Conservation (phyloP, 495 filamentous ascomycete genomes). For the Talaromyces stipitatus region DNA sequence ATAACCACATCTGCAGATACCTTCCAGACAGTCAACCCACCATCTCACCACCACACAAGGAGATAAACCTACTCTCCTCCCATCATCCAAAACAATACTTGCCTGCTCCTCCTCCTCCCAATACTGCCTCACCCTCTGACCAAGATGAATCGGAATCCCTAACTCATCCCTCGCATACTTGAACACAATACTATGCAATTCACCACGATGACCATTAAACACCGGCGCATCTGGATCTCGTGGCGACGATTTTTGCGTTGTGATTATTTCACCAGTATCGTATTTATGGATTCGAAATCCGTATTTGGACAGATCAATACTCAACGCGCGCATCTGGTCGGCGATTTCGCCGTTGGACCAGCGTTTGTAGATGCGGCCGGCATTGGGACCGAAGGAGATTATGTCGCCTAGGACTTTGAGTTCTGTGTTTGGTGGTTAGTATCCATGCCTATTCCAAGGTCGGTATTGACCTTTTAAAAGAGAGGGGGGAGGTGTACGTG, state of each 20-base stretch:
- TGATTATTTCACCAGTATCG: conserved; percentile 48
- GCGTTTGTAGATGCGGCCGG: conserved; percentile 45
- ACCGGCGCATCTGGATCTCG: conserved; percentile 43
- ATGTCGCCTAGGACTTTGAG: conserved; percentile 55
- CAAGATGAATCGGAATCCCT: conserved; percentile 48
- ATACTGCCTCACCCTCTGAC: conserved; percentile 43
- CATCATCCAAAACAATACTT: conserved; percentile 46
- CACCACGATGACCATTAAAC: conserved; percentile 54
- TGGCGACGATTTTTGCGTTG: conserved; percentile 41
- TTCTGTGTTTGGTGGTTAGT: conserved; percentile 13
- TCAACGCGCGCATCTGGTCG: conserved; percentile 37
- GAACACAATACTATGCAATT: conserved; percentile 52
- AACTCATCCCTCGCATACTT: conserved; percentile 46
- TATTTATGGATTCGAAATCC: conserved; percentile 57
- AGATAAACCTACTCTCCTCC: conserved; percentile 27
- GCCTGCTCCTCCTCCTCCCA: conserved; percentile 47
- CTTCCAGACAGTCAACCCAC: conserved; percentile 18
- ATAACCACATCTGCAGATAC: conserved; percentile 28
- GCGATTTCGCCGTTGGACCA: conserved; percentile 43
- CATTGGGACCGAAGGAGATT: conserved; percentile 57
- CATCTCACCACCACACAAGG: background rate
- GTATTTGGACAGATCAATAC: conserved; percentile 42
- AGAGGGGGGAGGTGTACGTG: too few relatives aligned
- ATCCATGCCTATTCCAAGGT: too few relatives aligned
- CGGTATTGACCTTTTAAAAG: too few relatives aligned